Base-by-base conservation (phyloP, 2,329 filamentous ascomycete species). In the Xylaria sp. region DNA sequence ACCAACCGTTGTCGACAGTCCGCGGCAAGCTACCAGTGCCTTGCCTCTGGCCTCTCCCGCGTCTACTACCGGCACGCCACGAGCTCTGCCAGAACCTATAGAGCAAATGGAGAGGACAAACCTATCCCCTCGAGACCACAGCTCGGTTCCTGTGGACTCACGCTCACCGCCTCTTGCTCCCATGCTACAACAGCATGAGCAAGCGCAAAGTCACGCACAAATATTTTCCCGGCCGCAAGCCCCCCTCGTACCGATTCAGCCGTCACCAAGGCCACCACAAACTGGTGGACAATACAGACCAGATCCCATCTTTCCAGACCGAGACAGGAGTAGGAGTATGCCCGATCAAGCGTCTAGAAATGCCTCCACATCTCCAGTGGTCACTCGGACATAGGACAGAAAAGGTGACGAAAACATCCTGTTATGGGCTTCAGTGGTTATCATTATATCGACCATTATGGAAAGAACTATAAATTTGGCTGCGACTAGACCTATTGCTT, bases 261-360 rank as follows among this genome's bases (percentile, higher is more conserved):
- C 64, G 35, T 66, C 69, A 9, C 67, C 69, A 51, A 67, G 68
- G 57, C 69, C 60, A 49, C 31, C 59, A 19, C 69, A 69, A 15
- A 19, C 57, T 11, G 73, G 74, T 60, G 72, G 72, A 25, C 66
- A 66, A 25, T 71, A 70, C 43, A 70, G 72, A 17, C 61, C 70
- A 50, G 74, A 75, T 60, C 74, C 74, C 21, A 75, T 76, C 54
- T 76, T 75, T 38, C 73, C 73, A 25, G 69, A 74, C 57, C 67
- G 74, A 69, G 73, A 76, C 42, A 71, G 74, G 62, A 68, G 70
- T 23, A 67, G 71, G 51, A 71, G 67, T 52, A 73, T 69, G 31
- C 66, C 71, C 37, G 73, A 75, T 57, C 72, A 71, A 49, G 59
- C 69, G 45, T 42, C 70, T 7, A 72, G 72, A 56, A 67, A 70